Evolutionary conservation across 2,329 filamentous ascomycete genomes (phyloP), one percentile per base, ranked within the genome.

Genomic region (Knufia fluminis): DNA sequence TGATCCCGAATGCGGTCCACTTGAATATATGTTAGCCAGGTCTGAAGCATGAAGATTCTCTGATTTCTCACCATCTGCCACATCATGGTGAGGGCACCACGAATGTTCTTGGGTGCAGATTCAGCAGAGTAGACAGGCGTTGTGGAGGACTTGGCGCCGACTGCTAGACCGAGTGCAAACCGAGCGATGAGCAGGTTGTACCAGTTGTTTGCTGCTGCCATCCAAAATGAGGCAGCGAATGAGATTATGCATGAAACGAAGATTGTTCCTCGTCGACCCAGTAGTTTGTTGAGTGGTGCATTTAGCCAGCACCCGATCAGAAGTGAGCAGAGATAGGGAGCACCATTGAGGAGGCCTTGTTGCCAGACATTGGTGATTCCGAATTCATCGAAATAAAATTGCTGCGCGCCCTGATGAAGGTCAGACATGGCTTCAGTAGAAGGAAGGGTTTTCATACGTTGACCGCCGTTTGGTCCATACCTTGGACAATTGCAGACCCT

Each of bases 291-390:
- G 19, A 59, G 42, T 14, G 61, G 61, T 49, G 62, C 61, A 16
- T 57, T 57, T 8, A 56, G 49, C 59, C 59, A 63, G n/a, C 59
- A 59, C 41, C 60, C 60, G 26, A 83, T 64, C 35, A 86, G 65
- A 2, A 82, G 80, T 55, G 80, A 86, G 66, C 79, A 79, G 20
- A 86, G 72, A 56, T 83, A 82, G 40, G 52, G 52, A 1, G 71
- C 63, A 36, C 65, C 58, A 48, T 73, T 73, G 51, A 73, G 63
- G 6, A 71, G 56, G 24, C 70, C 70, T n/a, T 69, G 59, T 17
- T 71, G 57, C 70, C 70, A 72, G 12, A 49, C 43, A 46, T 58
- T 55, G 46, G 47, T 66, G 60, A 23, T 57, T 38, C 10, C 48
- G 45, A 36, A 53, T 20, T 28, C 46, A 31, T 20, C 44, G 36